Conservation (phyloP, 2,329 filamentous ascomycete genomes). For the Hysterium pulicare region DNA sequence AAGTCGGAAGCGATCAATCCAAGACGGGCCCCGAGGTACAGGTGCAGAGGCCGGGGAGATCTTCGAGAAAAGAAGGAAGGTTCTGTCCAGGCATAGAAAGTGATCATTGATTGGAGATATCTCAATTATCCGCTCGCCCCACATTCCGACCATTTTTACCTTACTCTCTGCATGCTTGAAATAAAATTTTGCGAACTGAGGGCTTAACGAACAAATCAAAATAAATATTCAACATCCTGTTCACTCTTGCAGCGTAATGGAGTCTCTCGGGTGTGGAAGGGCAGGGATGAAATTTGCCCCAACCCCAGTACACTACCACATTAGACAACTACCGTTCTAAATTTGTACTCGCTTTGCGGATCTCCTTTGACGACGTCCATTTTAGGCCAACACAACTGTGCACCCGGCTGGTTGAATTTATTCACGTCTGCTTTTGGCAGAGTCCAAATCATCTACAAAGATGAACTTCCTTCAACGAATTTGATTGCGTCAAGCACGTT, state of each 20-base stretch:
- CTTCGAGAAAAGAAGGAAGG: conserved; percentile 52
- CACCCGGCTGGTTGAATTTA: not conserved
- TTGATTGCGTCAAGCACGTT: not conserved
- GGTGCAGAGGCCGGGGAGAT: conserved; percentile 68
- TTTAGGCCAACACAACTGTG: not conserved
- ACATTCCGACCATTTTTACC: not conserved
- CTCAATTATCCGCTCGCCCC: not conserved
- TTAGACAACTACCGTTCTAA: not conserved
- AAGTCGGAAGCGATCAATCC: conserved; percentile 74
- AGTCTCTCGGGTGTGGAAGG: not conserved
- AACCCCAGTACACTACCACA: not conserved
- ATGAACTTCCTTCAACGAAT: not conserved
- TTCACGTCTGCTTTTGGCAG: not conserved
- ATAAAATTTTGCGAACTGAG: not conserved
- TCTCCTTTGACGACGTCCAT: not conserved
- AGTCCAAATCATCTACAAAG: not conserved
- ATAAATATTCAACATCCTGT: not conserved
- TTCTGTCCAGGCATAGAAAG: not conserved
- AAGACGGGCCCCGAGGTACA: conserved; percentile 69
- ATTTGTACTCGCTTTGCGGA: not conserved
- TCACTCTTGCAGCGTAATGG: not conserved
- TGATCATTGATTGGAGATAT: not conserved
- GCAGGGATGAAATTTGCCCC: not conserved
- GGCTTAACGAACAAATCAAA: too few species aligned
- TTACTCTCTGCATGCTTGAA: not conserved